A percentile compares a stretch with the other conserved stretches of the same genome.
These are phyloP conservation scores for Parsonsia alboflavescens DNA, from an alignment of 257 asterid species.

Conservation along the genomic window DNA sequence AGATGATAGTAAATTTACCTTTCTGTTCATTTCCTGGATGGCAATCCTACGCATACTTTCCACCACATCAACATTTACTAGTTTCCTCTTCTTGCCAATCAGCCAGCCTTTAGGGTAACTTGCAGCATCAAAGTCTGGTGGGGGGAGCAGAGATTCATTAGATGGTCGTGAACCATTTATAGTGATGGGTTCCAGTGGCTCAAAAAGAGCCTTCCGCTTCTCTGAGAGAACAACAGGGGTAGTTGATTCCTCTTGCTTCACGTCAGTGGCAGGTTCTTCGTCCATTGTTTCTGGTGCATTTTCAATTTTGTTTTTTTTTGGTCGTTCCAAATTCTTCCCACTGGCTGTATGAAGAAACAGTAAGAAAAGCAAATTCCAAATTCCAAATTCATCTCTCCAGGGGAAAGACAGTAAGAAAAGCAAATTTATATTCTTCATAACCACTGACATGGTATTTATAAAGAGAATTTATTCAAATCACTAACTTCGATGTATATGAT, in stretches of 20 bases:
- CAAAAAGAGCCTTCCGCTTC: slow-evolving; percentile 81
- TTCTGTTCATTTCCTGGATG: slow-evolving; percentile 90
- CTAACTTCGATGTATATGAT: neutral
- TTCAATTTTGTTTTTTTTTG: slow-evolving; percentile 17
- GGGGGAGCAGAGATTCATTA: slow-evolving; percentile 80
- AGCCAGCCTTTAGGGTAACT: slow-evolving; percentile 90
- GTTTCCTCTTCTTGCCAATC: slow-evolving; percentile 91
- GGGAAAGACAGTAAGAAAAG: neutral
- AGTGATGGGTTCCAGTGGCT: slow-evolving; percentile 63
- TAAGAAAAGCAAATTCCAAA: too few relatives aligned
- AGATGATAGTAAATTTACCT: slow-evolving; percentile 36
- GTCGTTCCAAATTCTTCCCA: slow-evolving; percentile 35
- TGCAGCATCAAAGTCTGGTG: slow-evolving; percentile 87
- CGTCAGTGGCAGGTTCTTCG: slow-evolving; percentile 33
- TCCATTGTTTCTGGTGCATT: slow-evolving; percentile 26
- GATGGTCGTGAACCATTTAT: slow-evolving; percentile 47
- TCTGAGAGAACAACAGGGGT: slow-evolving; percentile 52
- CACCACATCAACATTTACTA: slow-evolving; percentile 91
- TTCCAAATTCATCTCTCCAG: neutral
- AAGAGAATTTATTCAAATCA: neutral
- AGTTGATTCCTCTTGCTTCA: slow-evolving; percentile 42
- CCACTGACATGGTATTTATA: neutral
- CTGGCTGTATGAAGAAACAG: slow-evolving; percentile 27
- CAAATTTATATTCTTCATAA: neutral
- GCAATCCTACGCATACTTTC: slow-evolving; percentile 98